Conservation (phyloP, 2,329 filamentous ascomycete genomes). For the Cytospora paraplurivora region DNA sequence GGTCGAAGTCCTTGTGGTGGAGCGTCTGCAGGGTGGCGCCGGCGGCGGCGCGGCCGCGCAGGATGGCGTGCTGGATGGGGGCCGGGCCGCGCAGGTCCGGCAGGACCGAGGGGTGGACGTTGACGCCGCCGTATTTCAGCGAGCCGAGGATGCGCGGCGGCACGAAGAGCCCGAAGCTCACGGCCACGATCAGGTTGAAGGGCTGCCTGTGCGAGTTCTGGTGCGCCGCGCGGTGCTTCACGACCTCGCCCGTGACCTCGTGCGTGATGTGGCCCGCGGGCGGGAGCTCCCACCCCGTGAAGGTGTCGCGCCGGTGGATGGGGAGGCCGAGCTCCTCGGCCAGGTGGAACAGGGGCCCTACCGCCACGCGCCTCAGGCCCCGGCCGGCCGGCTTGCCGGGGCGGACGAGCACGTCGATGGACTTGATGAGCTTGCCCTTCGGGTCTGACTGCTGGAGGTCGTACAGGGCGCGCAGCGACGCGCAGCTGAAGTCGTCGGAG, state of each 20-base stretch:
- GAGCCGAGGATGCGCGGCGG: slow-evolving; percentile 71
- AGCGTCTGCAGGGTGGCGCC: slow-evolving; percentile 89
- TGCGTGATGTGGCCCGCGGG: slow-evolving; percentile 22
- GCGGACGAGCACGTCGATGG: slow-evolving; percentile 83
- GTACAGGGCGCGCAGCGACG: slow-evolving; percentile 70
- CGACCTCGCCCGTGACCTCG: slow-evolving; percentile 23
- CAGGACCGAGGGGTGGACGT: slow-evolving; percentile 89
- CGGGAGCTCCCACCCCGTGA: slow-evolving; percentile 69
- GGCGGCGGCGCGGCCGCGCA: slow-evolving; percentile 60
- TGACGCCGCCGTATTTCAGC: slow-evolving; percentile 82
- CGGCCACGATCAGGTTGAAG: slow-evolving; percentile 82
- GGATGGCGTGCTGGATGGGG: slow-evolving; percentile 81
- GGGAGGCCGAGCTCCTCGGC: slow-evolving; percentile 65
- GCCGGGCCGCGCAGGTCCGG: slow-evolving; percentile 85
- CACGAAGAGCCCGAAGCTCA: slow-evolving; percentile 92
- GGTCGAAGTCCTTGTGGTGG: slow-evolving; percentile 74
- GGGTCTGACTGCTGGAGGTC: slow-evolving; percentile 56
- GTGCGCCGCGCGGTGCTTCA: slow-evolving; percentile 28
- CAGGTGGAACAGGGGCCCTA: slow-evolving; percentile 72
- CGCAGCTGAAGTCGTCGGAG: slow-evolving; percentile 86
- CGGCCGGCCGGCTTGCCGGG: slow-evolving; percentile 78
- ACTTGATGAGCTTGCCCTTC: slow-evolving; percentile 62
- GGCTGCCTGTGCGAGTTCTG: slow-evolving; percentile 46
- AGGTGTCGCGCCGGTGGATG: slow-evolving; percentile 77
- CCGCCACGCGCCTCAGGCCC: slow-evolving; percentile 66